Conservation (phyloP, 75 land plant genomes). For the Cupressus sempervirens region DNA sequence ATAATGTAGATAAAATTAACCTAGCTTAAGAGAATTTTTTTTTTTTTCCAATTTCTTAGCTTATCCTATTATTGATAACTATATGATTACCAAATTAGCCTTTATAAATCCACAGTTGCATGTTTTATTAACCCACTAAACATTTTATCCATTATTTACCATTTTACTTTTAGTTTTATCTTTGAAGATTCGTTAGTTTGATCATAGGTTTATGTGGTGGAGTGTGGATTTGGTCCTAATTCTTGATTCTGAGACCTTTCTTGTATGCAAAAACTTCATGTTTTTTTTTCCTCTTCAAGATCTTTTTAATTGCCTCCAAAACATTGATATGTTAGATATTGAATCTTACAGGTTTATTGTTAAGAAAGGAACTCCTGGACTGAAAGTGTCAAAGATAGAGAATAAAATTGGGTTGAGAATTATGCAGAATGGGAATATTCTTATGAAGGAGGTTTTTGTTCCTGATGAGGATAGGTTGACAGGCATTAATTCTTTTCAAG, state of each 20-base stretch:
- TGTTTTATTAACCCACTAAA: background rate
- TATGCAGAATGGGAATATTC: slow-evolving; percentile 94
- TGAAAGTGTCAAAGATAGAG: slow-evolving; percentile 75
- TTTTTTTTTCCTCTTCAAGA: slow-evolving; percentile 1
- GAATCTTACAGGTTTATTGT: slow-evolving; percentile 64
- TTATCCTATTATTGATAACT: background rate
- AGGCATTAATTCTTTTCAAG: slow-evolving; percentile 86
- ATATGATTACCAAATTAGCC: background rate
- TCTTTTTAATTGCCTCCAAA: background rate
- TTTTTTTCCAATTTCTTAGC: background rate
- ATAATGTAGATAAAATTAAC: background rate
- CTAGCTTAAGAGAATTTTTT: background rate
- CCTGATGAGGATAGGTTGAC: slow-evolving; percentile 85
- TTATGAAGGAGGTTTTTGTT: slow-evolving; percentile 67
- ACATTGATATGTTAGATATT: background rate
- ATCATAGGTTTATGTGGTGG: background rate
- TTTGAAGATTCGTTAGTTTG: background rate
- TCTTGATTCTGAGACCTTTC: background rate
- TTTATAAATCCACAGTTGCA: background rate
- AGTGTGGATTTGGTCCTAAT: background rate
- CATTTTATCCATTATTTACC: background rate
- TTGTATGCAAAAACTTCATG: slow-evolving; percentile 1
- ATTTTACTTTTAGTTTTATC: background rate
- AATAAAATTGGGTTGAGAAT: slow-evolving; percentile 89
- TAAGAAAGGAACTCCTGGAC: slow-evolving; percentile 74